Evolutionary conservation across 495 filamentous ascomycete species (phyloP).

Genomic region (Pyronema domesticum): DNA sequence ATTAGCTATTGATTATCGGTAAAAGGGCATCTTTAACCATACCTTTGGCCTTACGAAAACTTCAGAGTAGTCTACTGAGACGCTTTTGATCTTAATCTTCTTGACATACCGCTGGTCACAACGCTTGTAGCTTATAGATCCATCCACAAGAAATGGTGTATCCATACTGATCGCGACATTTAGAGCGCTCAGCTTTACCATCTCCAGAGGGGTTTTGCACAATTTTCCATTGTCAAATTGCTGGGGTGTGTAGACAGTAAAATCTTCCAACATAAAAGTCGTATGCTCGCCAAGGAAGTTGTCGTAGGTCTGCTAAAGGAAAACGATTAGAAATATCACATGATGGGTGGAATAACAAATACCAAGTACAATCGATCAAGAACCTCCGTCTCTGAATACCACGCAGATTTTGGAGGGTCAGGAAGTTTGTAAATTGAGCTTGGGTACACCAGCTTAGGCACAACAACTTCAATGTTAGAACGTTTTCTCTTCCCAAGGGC

Average conservation of each 20-base stretch:
- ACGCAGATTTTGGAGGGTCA: too few relatives aligned
- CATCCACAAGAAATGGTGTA: background rate
- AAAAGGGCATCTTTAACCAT: conserved; percentile 25
- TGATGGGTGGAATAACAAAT: too few relatives aligned
- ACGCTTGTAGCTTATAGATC: background rate
- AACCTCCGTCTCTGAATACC: too few relatives aligned
- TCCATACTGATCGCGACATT: background rate
- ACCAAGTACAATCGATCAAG: too few relatives aligned
- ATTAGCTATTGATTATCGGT: conserved; percentile 42
- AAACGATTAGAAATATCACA: too few relatives aligned
- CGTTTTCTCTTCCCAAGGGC: too few relatives aligned
- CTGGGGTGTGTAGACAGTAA: background rate
- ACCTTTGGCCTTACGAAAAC: conserved; percentile 27
- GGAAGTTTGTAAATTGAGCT: too few relatives aligned
- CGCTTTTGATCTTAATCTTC: background rate
- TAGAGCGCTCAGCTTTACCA: background rate
- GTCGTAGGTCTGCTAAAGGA: too few relatives aligned
- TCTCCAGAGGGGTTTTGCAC: background rate
- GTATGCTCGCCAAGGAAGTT: background rate
- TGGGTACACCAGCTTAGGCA: too few relatives aligned
- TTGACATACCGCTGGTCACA: background rate
- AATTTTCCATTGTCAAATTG: background rate
- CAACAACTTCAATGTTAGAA: too few relatives aligned
- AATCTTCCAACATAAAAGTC: background rate
- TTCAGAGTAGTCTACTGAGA: conserved; percentile 33